These are phyloP conservation scores for Kazachstania taianensis DNA, from an alignment of 805 yeast species.

Conservation along the genomic window DNA sequence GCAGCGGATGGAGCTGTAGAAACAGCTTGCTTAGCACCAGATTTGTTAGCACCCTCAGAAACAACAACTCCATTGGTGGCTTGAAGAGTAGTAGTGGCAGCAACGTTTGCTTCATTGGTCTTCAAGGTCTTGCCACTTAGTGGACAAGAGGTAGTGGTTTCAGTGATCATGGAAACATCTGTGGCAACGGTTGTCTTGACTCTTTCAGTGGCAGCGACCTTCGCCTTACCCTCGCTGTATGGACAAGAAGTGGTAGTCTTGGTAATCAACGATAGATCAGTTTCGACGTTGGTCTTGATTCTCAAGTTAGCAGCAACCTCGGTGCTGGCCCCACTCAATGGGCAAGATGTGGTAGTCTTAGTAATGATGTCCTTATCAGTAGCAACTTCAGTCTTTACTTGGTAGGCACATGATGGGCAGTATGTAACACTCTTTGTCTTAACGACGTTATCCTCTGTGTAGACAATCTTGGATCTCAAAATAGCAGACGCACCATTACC, in stretches of 20 bases:
- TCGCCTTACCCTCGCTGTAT: neutral
- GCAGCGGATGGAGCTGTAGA: neutral
- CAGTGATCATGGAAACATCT: conserved; percentile 4
- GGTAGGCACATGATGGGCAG: too few relatives aligned
- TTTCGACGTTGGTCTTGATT: neutral
- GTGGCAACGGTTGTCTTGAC: conserved; percentile 1
- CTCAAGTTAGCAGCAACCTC: neutral
- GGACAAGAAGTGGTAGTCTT: neutral
- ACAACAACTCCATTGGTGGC: neutral
- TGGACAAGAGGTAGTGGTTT: conserved; percentile 3
- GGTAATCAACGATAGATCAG: neutral
- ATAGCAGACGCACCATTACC: neutral
- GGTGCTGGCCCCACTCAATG: neutral
- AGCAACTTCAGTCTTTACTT: too few relatives aligned
- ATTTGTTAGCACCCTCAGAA: neutral
- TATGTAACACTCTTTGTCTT: too few relatives aligned
- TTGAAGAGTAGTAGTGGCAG: conserved; percentile 1
- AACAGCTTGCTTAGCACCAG: neutral
- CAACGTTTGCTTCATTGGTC: neutral
- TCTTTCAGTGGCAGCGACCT: neutral
- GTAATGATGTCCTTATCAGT: neutral
- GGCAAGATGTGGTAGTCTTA: conserved; percentile 1
- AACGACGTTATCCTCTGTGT: too few relatives aligned
- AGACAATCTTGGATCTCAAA: too few relatives aligned
- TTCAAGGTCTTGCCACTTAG: neutral